A percentile compares a stretch with the other conserved stretches of the same genome.
Evolutionary conservation across 345 rosid genomes (phyloP).

Genomic region (Brassica cretica): DNA sequence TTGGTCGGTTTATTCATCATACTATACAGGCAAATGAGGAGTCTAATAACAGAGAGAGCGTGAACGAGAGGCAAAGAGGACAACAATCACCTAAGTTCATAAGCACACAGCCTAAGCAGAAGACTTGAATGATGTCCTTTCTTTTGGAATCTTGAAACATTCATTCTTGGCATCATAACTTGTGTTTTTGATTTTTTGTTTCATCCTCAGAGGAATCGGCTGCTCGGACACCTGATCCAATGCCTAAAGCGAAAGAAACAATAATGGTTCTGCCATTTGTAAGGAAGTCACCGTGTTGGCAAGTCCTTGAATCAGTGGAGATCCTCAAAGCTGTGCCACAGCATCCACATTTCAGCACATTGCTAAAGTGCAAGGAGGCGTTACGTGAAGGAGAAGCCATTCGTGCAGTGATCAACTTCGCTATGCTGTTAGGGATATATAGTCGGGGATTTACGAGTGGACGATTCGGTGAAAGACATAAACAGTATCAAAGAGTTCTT

Average conservation of each 20-base stretch:
- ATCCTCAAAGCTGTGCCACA: constrained; percentile 59
- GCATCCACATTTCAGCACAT: constrained; percentile 69
- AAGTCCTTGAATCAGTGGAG: constrained; percentile 61
- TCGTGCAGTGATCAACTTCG: constrained; percentile 63
- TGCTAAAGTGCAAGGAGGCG: constrained; percentile 55
- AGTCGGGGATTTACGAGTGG: constrained; percentile 42
- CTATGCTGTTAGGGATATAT: constrained; percentile 57
- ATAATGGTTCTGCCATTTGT: constrained; percentile 49
- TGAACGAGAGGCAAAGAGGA: constrained; percentile 34
- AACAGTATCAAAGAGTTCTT: constrained; percentile 55
- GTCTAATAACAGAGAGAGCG: constrained; percentile 5
- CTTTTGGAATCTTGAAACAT: constrained; percentile 15
- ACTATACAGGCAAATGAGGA: constrained; percentile 25
- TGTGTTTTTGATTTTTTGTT: constrained; percentile 5
- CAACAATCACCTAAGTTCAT: constrained; percentile 23
- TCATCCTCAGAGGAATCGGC: constrained; percentile 11
- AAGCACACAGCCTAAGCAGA: constrained; percentile 12
- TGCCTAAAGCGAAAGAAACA: constrained; percentile 15
- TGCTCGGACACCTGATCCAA: constrained; percentile 21
- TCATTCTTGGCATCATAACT: constrained; percentile 23
- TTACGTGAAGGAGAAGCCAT: constrained; percentile 80
- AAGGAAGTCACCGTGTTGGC: constrained; percentile 66
- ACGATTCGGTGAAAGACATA: constrained; percentile 42
- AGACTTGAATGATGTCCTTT: constrained; percentile 25
- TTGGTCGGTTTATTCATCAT: constrained; percentile 2